Evolutionary conservation across 2,329 filamentous ascomycete genomes (phyloP).

Genomic region (Monilinia polystroma): DNA sequence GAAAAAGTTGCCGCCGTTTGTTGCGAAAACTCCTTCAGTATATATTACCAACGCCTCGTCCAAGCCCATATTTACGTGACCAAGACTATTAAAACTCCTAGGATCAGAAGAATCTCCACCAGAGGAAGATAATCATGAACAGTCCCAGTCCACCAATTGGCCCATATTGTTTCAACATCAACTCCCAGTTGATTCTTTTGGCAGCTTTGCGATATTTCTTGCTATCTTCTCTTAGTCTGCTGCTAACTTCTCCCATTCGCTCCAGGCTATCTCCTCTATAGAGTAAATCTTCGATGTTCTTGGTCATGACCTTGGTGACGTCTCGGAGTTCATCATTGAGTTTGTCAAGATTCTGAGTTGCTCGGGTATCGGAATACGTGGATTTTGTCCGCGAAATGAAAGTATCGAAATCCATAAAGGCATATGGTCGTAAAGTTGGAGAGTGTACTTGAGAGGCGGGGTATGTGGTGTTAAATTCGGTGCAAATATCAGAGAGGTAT

Average conservation of each 20-base stretch:
- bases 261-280: constrained; percentile 94
- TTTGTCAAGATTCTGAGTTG: constrained; percentile 88
- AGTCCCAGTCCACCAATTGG: constrained; percentile 80
- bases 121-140: constrained; percentile 82
- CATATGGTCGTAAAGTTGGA: constrained; percentile 80
- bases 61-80: constrained; percentile 1
- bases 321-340: constrained; percentile 96
- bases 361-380: constrained; percentile 89
- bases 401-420: constrained; percentile 96
- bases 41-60: constrained; percentile 19
- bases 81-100: not conserved
- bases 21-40: constrained; percentile 16
- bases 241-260: constrained; percentile 94
- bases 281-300: constrained; percentile 97
- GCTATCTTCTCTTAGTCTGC: constrained; percentile 82
- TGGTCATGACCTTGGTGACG: constrained; percentile 99
- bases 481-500: constrained; percentile 88
- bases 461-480: constrained; percentile 90
- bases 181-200: constrained; percentile 96
- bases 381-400: constrained; percentile 93
- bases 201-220: constrained; percentile 92
- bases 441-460: constrained; percentile 69
- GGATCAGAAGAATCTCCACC: constrained; percentile 84
- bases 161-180: constrained; percentile 94
- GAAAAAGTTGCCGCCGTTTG: not conserved